phyloP scores from a whole-genome alignment of 805 yeast genomes.

The Kazachstania taianensis region DNA sequence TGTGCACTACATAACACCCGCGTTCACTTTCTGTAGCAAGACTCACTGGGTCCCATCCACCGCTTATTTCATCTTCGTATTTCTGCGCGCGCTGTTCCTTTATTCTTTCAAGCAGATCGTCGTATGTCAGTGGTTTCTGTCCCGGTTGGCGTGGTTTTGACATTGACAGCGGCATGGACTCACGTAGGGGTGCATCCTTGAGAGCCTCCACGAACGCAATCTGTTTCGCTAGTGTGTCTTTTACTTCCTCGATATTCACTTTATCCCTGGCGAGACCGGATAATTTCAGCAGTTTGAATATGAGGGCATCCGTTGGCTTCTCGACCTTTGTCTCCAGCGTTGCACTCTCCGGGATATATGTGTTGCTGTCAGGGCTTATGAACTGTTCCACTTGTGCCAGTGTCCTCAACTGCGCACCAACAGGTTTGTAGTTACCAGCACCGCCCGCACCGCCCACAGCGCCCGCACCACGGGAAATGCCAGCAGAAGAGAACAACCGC shows the following conservation, averaged over 20 bases:
- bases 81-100: conserved; percentile 15
- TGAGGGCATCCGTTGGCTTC: conserved; percentile 19
- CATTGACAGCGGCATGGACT: conserved; percentile 24
- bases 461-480: too few relatives aligned
- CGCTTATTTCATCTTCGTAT: conserved; percentile 33
- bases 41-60: conserved; percentile 35
- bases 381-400: too few relatives aligned
- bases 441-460: too few relatives aligned
- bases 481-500: too few relatives aligned
- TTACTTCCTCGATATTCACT: conserved; percentile 25
- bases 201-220: conserved; percentile 40
- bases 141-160: too few relatives aligned
- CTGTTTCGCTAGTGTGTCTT: conserved; percentile 36
- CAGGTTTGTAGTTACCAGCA: too few relatives aligned
- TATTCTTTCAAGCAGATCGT: conserved; percentile 25
- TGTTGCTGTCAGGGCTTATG: too few relatives aligned
- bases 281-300: conserved; percentile 36
- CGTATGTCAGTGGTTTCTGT: conserved; percentile 23
- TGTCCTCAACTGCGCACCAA: too few relatives aligned
- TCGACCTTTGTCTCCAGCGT: conserved; percentile 5
- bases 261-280: conserved; percentile 36
- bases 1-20: conserved; percentile 29
- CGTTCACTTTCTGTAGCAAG: conserved; percentile 29
- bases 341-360: neutral
- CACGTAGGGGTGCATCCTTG: conserved; percentile 21